phyloP scores from a whole-genome alignment of 495 filamentous ascomycete genomes.

The Trichoderma parareesei region DNA sequence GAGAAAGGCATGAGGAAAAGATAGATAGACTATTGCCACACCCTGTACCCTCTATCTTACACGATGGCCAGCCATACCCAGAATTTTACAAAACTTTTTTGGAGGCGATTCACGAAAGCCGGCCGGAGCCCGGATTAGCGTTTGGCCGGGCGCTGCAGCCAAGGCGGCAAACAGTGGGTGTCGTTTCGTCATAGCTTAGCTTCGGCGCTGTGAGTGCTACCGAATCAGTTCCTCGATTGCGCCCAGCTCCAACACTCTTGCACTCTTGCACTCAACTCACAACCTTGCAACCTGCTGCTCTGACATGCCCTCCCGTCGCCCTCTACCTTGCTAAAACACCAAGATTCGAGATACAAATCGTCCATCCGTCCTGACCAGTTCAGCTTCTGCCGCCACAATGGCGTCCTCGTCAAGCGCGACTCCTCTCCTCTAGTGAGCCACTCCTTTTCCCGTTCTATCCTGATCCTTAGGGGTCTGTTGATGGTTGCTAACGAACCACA shows the following conservation, averaged over 20 bases:
- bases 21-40: too few relatives aligned
- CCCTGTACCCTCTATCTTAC: neutral
- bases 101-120: neutral
- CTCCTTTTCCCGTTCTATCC: neutral
- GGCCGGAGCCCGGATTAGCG: neutral
- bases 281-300: too few relatives aligned
- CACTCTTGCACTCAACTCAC: too few relatives aligned
- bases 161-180: constrained; percentile 6
- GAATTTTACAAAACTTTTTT: neutral
- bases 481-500: constrained; percentile 30
- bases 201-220: neutral
- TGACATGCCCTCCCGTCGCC: neutral
- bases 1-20: too few relatives aligned
- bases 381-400: constrained; percentile 34
- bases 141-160: constrained; percentile 1
- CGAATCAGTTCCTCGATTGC: neutral
- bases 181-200: constrained; percentile 8
- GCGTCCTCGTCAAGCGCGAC: constrained; percentile 74
- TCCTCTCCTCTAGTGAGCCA: constrained; percentile 69
- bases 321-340: neutral
- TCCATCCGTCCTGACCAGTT: constrained; percentile 9
- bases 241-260: neutral
- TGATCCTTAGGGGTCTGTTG: neutral
- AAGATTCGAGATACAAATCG: neutral
- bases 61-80: neutral